These are phyloP conservation scores for Rhinocladiella mackenziei DNA, from an alignment of 2,329 filamentous ascomycete genomes.

Conservation along the genomic window DNA sequence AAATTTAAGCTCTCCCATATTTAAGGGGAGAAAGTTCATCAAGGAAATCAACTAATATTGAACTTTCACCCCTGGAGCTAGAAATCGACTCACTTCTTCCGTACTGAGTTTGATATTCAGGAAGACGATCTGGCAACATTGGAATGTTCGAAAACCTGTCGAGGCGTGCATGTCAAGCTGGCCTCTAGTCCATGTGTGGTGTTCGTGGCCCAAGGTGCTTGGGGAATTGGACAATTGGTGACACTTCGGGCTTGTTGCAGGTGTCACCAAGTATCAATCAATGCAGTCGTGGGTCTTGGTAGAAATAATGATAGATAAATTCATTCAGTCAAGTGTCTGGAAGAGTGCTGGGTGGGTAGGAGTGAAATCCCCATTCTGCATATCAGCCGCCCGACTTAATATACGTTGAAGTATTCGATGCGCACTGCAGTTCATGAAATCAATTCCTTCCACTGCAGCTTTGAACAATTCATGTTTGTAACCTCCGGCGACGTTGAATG, in stretches of 20 bases:
- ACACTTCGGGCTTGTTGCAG: no score
- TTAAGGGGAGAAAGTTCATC: slow-evolving; percentile 50
- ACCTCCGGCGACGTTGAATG: not conserved
- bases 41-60: slow-evolving; percentile 48
- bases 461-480: no score
- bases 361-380: not conserved
- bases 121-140: slow-evolving; percentile 37
- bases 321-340: no score
- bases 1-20: slow-evolving; percentile 60
- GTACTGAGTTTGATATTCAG: slow-evolving; percentile 30
- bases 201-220: slow-evolving; percentile 55
- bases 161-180: slow-evolving; percentile 51
- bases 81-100: slow-evolving; percentile 47
- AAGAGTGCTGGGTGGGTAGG: no score
- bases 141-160: slow-evolving; percentile 42
- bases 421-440: no score
- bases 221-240: slow-evolving; percentile 52
- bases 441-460: not conserved
- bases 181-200: slow-evolving; percentile 59
- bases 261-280: no score
- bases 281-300: no score
- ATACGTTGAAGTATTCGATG: slow-evolving; percentile 1
- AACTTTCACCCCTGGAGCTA: slow-evolving; percentile 44
- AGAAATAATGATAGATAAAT: no score
- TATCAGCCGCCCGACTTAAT: not conserved